A percentile compares a stretch with the other conserved stretches of the same genome.
These are phyloP conservation scores for Symbiotaphrina buchneri DNA, from an alignment of 495 filamentous ascomycete genomes.

Conservation along the genomic window DNA sequence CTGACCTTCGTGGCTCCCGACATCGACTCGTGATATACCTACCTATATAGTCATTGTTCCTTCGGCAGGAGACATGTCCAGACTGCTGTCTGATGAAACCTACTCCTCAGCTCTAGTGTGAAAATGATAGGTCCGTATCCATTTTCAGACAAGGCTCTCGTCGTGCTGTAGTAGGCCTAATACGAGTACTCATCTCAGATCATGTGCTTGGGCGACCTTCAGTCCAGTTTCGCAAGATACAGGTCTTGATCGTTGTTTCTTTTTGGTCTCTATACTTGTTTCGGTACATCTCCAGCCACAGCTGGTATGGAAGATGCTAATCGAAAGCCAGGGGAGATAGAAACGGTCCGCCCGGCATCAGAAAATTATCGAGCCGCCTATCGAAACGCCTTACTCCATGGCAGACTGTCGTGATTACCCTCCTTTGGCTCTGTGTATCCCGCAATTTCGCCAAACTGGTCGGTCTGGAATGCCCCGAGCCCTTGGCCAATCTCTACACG, in stretches of 20 bases:
- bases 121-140: background rate
- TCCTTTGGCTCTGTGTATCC: constrained; percentile 76
- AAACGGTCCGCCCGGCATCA: constrained; percentile 64
- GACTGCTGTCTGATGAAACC: no score
- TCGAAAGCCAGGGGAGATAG: constrained; percentile 41
- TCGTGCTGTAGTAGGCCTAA: no score
- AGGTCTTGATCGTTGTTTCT: constrained; percentile 72
- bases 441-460: constrained; percentile 87
- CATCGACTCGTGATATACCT: no score
- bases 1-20: no score
- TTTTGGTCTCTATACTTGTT: constrained; percentile 81
- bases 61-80: no score
- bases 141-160: no score
- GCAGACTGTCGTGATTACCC: constrained; percentile 72
- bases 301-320: background rate
- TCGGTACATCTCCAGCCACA: constrained; percentile 21
- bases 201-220: constrained; percentile 86
- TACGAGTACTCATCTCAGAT: constrained; percentile 34
- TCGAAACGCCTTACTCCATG: constrained; percentile 53
- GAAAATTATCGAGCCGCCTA: constrained; percentile 47
- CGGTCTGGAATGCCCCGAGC: constrained; percentile 80
- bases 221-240: constrained; percentile 72
- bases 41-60: no score
- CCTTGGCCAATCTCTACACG: constrained; percentile 82
- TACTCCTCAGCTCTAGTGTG: constrained; percentile 1